These are phyloP conservation scores for Cucurbitaria berberidis DNA, from an alignment of 2,329 filamentous ascomycete species.

Conservation along the genomic window DNA sequence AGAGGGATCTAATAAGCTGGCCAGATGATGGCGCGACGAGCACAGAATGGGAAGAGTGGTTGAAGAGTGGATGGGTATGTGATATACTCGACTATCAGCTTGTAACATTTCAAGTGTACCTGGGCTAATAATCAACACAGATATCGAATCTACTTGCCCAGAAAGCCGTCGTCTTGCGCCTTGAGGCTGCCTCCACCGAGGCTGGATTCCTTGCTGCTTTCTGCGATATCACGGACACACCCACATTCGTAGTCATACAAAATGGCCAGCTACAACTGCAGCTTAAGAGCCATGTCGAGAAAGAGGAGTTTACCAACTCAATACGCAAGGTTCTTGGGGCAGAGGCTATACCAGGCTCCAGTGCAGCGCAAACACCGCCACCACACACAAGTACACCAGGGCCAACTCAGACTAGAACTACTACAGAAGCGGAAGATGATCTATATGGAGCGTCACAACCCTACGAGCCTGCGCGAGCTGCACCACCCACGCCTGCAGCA, in stretches of 20 bases:
- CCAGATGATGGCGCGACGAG: conserved; percentile 74
- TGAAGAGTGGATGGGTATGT: conserved; percentile 51
- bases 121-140: conserved; percentile 28
- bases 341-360: conserved; percentile 33
- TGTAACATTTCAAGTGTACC: background rate
- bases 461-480: conserved; percentile 5
- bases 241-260: conserved; percentile 80
- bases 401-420: conserved; percentile 1
- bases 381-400: conserved; percentile 17
- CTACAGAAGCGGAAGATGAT: conserved; percentile 10
- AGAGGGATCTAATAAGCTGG: conserved; percentile 10
- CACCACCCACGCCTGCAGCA: conserved; percentile 7
- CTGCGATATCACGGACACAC: conserved; percentile 79
- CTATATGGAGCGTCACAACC: conserved; percentile 6
- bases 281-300: conserved; percentile 67
- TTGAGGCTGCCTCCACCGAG: conserved; percentile 77
- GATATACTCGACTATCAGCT: background rate
- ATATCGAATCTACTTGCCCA: conserved; percentile 59
- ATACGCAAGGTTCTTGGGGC: conserved; percentile 52
- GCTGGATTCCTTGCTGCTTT: conserved; percentile 82
- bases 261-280: conserved; percentile 81
- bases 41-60: conserved; percentile 73
- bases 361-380: conserved; percentile 15
- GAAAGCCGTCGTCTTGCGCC: conserved; percentile 72
- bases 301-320: conserved; percentile 69